phyloP scores from a whole-genome alignment of 2,329 filamentous ascomycete genomes.

The Colletotrichum sansevieriae region DNA sequence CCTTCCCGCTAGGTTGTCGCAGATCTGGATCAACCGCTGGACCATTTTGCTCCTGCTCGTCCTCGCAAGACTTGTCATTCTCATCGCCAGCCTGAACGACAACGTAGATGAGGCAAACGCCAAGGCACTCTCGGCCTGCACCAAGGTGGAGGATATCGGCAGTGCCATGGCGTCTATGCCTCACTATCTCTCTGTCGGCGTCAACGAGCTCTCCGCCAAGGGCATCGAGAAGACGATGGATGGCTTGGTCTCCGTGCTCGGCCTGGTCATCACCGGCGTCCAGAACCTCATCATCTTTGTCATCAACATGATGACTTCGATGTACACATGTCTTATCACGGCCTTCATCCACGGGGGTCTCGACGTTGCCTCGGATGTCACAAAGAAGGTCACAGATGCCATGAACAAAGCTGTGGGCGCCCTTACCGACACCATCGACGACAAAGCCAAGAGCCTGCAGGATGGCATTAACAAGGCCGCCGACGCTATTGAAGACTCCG shows the following conservation, averaged over 20 bases:
- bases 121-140: conserved; percentile 90
- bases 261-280: conserved; percentile 84
- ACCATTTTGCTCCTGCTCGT: conserved; percentile 90
- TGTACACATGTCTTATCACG: conserved; percentile 90
- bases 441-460: conserved; percentile 63
- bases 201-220: conserved; percentile 86
- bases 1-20: conserved; percentile 88
- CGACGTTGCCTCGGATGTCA: conserved; percentile 70
- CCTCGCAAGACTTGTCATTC: conserved; percentile 83
- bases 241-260: conserved; percentile 83
- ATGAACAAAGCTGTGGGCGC: conserved; percentile 65
- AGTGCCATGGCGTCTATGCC: conserved; percentile 99
- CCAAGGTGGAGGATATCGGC: conserved; percentile 90
- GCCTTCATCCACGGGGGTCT: conserved; percentile 85
- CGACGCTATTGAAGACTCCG: conserved; percentile 55
- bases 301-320: conserved; percentile 91
- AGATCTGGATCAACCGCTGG: conserved; percentile 98
- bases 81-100: conserved; percentile 78
- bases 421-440: conserved; percentile 72
- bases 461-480: conserved; percentile 65
- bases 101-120: conserved; percentile 81
- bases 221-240: conserved; percentile 85
- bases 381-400: conserved; percentile 64
- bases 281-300: conserved; percentile 91
- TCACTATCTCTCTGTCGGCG: conserved; percentile 88